These are phyloP conservation scores for Poa pratensis DNA, from an alignment of 176 grass and related monocot species.

Conservation along the genomic window DNA sequence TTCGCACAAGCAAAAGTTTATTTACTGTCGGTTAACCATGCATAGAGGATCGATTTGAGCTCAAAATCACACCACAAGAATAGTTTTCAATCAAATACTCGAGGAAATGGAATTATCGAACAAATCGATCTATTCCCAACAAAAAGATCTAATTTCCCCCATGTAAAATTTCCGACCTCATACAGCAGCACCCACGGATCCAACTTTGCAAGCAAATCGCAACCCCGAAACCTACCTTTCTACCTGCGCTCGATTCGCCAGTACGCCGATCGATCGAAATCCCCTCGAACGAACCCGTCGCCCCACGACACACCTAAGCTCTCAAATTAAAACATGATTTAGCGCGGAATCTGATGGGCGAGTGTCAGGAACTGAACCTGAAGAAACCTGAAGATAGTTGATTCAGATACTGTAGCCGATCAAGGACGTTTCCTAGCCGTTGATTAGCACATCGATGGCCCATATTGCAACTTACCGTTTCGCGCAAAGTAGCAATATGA, in stretches of 20 bases:
- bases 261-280: background rate
- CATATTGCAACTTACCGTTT: too few species aligned
- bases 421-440: too few species aligned
- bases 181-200: background rate
- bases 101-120: background rate
- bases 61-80: background rate
- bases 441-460: too few species aligned
- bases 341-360: background rate
- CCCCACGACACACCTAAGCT: background rate
- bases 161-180: background rate
- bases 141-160: background rate
- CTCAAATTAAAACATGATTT: background rate
- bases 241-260: background rate
- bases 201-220: background rate
- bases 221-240: background rate
- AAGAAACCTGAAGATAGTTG: too few species aligned
- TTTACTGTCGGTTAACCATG: too few species aligned
- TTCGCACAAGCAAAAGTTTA: background rate
- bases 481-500: too few species aligned
- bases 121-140: background rate
- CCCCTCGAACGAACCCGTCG: background rate
- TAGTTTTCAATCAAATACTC: background rate
- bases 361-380: too few species aligned
- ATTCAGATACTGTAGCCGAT: too few species aligned
- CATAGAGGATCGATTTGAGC: background rate